A percentile compares a stretch with the other conserved stretches of the same genome.
Evolutionary conservation across 208 protist genomes (phyloP).

Genomic region (Plasmodiophora brassicae): DNA sequence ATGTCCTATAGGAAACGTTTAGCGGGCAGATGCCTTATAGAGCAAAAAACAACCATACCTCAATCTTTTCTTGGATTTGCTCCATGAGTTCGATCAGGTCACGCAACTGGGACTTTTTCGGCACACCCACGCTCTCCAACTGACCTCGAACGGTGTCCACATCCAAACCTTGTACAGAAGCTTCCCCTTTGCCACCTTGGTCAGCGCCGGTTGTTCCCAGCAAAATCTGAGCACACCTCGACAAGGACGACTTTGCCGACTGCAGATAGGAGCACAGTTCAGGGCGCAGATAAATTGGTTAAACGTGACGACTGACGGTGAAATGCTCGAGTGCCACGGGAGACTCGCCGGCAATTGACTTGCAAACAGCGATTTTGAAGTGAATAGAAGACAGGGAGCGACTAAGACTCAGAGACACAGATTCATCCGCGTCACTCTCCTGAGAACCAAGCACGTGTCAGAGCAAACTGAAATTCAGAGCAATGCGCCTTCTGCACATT

Average conservation of each 20-base stretch:
- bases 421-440: neutral
- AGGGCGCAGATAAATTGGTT: neutral
- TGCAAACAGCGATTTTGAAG: neutral
- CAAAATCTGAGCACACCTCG: neutral
- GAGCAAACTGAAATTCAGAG: neutral
- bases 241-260: neutral
- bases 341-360: neutral
- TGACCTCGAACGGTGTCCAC: neutral
- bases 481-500: neutral
- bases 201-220: neutral
- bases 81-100: neutral
- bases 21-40: neutral
- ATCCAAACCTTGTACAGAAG: neutral
- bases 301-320: neutral
- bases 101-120: neutral
- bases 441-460: neutral
- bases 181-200: neutral
- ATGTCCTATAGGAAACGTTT: neutral
- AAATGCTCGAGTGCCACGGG: neutral
- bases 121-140: neutral
- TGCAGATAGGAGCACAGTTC: neutral
- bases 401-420: neutral
- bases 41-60: neutral
- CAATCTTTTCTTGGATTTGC: neutral
- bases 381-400: neutral